Base-by-base conservation (phyloP, 257 asterid species). In the Scutellaria minor region DNA sequence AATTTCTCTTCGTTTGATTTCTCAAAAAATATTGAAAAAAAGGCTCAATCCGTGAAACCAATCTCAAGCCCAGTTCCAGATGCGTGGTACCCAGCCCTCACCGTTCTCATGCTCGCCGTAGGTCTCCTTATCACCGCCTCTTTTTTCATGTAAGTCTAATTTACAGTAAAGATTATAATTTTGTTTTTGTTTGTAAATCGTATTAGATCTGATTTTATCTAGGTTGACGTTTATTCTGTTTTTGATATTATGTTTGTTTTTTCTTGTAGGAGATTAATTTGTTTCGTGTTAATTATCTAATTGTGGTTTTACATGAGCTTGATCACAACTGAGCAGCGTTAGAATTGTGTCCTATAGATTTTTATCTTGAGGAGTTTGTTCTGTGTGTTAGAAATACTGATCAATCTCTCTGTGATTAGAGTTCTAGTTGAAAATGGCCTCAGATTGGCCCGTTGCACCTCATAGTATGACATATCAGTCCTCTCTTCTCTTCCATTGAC, bases 51-150 rank as follows among this genome's bases (percentile, higher is more conserved):
- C 10, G 88, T 31, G 83, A 94, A 94, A 85, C 88, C 97, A 79
- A 89, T 94, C 76, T 90, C 91, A 11, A 93, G 98, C 81, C 98
- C 98, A 14, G 95, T 93, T 24, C 96, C 97, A 5, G 94, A 75
- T 76, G 83, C 73, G 64, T 91, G 96, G 98, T 93, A 89, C 84
- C 98, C 98, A 44, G 85, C 90, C 31, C 91, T 93, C 53, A 82
- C 97, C 9, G 63, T 88, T 56, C 65, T 93, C 13, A 83, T 91
- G 96, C 96, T 93, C 80, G 81, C 89, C 37, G 65, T 93, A 48
- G 98, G 98, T 39, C 98, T 93, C 70, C 46, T 89, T 52, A 74
- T 90, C 53, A 87, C 98, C 27, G 98, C 98, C 45, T 81, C 87
- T n/a, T 92, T 92, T 68, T 92, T 92, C 88, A 94, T 91, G 98